Evolutionary conservation across 257 asterid genomes (phyloP).

Genomic region (Petunia secreta): DNA sequence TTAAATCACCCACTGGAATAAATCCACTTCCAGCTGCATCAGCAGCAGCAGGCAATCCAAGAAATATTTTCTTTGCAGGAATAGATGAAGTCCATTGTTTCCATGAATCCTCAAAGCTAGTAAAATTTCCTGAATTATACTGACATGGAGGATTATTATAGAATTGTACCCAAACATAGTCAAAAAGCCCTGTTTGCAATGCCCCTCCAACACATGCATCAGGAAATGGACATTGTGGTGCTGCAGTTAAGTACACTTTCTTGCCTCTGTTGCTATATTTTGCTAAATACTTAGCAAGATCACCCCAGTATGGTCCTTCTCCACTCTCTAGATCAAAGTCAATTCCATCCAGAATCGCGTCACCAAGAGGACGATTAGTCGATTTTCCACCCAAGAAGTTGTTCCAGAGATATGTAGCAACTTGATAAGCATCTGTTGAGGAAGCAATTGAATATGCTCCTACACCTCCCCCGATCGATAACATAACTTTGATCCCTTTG

Average conservation of each 20-base stretch:
- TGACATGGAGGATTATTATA: constrained; percentile 54
- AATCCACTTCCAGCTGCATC: constrained; percentile 43
- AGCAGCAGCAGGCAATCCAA: constrained; percentile 36
- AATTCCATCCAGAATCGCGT: constrained; percentile 49
- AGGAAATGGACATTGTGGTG: constrained; percentile 60
- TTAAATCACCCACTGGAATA: constrained; percentile 31
- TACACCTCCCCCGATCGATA: constrained; percentile 47
- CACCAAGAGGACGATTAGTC: constrained; percentile 42
- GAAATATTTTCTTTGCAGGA: constrained; percentile 32
- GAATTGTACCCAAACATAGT: constrained; percentile 58
- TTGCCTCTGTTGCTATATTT: constrained; percentile 40
- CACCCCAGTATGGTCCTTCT: constrained; percentile 50
- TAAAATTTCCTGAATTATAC: constrained; percentile 29
- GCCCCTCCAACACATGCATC: constrained; percentile 51
- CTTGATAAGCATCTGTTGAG: constrained; percentile 42
- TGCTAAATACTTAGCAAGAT: constrained; percentile 39
- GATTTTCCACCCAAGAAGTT: constrained; percentile 51
- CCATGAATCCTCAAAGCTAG: constrained; percentile 39
- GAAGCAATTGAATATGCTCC: constrained; percentile 47
- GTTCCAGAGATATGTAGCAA: constrained; percentile 52
- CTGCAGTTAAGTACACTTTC: constrained; percentile 55
- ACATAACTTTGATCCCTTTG: constrained; percentile 46
- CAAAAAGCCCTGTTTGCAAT: constrained; percentile 44
- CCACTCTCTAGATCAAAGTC: constrained; percentile 57
- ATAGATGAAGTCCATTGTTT: constrained; percentile 34